A percentile compares a stretch with the other conserved stretches of the same genome.
Evolutionary conservation across 2,329 filamentous ascomycete genomes (phyloP).

Genomic region (Rutstroemia sp.): DNA sequence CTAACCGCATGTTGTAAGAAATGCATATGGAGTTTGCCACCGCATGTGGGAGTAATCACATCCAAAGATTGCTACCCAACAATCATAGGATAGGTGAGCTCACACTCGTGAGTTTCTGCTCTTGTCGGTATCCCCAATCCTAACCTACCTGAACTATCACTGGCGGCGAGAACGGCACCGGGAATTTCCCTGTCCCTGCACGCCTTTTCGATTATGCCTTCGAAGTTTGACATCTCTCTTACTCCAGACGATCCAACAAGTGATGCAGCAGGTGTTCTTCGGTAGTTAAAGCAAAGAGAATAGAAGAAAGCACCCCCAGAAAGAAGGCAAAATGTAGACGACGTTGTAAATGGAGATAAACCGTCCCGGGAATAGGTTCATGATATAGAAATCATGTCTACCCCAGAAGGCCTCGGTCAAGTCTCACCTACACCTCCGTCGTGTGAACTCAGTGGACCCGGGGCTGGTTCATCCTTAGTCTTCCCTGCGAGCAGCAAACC

Average conservation of each 20-base stretch:
- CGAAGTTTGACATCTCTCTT: slow-evolving; percentile 16
- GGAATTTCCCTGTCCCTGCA: slow-evolving; percentile 16
- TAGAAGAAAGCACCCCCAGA: not conserved
- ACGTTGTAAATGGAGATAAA: not conserved
- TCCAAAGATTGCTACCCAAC: not conserved
- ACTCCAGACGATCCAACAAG: not conserved
- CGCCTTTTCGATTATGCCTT: slow-evolving; percentile 15
- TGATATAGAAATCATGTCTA: not conserved
- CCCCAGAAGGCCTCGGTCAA: not conserved
- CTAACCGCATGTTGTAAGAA: no score
- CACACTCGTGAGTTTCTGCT: not conserved
- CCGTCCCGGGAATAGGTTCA: not conserved
- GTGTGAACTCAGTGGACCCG: not conserved
- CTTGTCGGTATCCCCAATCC: not conserved
- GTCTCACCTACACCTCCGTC: not conserved
- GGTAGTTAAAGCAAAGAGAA: not conserved
- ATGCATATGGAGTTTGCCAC: no score
- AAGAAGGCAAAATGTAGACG: not conserved
- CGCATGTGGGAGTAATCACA: no score
- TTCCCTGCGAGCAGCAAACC: not conserved
- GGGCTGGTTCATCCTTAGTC: not conserved
- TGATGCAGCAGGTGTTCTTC: not conserved
- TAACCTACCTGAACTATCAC: slow-evolving; percentile 15
- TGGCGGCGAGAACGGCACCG: slow-evolving; percentile 16
- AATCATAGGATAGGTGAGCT: not conserved